Evolutionary conservation across 2,329 filamentous ascomycete genomes (phyloP).

Genomic region (Nothophaeocryptopus gaeumannii): DNA sequence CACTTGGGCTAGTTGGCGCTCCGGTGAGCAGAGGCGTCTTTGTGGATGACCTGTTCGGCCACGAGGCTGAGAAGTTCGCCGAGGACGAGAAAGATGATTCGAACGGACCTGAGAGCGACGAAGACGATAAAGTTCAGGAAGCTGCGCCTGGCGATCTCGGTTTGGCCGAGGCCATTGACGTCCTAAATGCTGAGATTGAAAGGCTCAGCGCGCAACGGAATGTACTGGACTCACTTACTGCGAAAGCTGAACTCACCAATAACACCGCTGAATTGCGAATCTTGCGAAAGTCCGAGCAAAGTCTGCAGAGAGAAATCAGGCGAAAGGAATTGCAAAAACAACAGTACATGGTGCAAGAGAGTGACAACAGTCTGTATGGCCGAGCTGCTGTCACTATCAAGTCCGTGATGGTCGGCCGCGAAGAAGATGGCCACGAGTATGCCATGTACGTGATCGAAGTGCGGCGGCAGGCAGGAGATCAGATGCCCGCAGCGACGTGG

Average conservation of each 20-base stretch:
- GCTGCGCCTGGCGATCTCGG: constrained; percentile 93
- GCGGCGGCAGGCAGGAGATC: constrained; percentile 81
- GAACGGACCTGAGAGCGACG: constrained; percentile 58
- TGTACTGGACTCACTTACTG: constrained; percentile 84
- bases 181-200: constrained; percentile 85
- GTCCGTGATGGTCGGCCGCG: constrained; percentile 85
- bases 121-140: constrained; percentile 83
- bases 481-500: constrained; percentile 97
- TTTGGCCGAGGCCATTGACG: constrained; percentile 85
- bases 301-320: constrained; percentile 84
- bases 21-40: constrained; percentile 90
- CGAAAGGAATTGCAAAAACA: constrained; percentile 93
- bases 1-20: constrained; percentile 82
- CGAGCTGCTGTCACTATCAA: constrained; percentile 87
- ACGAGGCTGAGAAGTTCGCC: constrained; percentile 78
- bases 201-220: constrained; percentile 82
- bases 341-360: constrained; percentile 96
- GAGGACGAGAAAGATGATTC: constrained; percentile 81
- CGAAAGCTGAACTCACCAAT: constrained; percentile 95
- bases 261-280: constrained; percentile 93
- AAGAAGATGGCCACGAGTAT: constrained; percentile 89
- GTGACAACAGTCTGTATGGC: constrained; percentile 93
- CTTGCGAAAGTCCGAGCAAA: constrained; percentile 87
- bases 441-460: constrained; percentile 94
- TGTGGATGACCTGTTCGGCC: constrained; percentile 87